Evolutionary conservation across 164 flowering plant genomes (phyloP).

Genomic region (Dillenia turbinata): DNA sequence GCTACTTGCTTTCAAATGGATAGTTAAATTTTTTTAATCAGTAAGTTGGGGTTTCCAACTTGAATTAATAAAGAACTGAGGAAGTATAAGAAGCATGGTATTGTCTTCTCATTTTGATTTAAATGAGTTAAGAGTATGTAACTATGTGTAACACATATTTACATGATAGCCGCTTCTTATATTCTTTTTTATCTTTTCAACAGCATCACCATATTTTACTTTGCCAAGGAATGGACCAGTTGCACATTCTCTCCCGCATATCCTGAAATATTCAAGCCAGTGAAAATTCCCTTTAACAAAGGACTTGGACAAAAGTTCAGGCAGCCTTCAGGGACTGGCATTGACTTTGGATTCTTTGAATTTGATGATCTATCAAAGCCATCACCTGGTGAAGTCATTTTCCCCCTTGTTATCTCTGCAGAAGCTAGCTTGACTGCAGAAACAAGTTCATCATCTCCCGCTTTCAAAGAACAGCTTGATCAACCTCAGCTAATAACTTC

Average conservation of each 20-base stretch:
- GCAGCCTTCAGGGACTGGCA: conserved; percentile 31
- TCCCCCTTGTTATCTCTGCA: conserved; percentile 30
- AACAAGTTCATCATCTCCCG: not conserved
- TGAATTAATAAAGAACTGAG: too few relatives aligned
- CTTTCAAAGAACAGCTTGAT: not conserved
- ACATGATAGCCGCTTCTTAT: too few relatives aligned
- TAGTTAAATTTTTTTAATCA: too few relatives aligned
- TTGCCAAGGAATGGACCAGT: conserved; percentile 24
- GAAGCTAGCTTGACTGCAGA: conserved; percentile 6
- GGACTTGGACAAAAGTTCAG: conserved; percentile 25
- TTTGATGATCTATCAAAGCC: conserved; percentile 21
- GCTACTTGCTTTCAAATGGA: too few relatives aligned
- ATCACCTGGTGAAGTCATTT: conserved; percentile 18
- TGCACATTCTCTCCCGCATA: conserved; percentile 16
- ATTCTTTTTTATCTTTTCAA: not conserved
- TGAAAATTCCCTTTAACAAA: conserved; percentile 23
- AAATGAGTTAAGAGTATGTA: too few relatives aligned
- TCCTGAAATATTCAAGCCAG: conserved; percentile 17
- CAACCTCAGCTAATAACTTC: not conserved
- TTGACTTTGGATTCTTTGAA: conserved; percentile 28
- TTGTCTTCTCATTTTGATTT: too few relatives aligned
- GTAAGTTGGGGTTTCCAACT: too few relatives aligned
- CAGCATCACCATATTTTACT: conserved; percentile 30
- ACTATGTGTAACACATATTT: too few relatives aligned
- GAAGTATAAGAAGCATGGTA: too few relatives aligned